phyloP scores from a whole-genome alignment of 2,329 filamentous ascomycete species.

The Penicillium decumbens region DNA sequence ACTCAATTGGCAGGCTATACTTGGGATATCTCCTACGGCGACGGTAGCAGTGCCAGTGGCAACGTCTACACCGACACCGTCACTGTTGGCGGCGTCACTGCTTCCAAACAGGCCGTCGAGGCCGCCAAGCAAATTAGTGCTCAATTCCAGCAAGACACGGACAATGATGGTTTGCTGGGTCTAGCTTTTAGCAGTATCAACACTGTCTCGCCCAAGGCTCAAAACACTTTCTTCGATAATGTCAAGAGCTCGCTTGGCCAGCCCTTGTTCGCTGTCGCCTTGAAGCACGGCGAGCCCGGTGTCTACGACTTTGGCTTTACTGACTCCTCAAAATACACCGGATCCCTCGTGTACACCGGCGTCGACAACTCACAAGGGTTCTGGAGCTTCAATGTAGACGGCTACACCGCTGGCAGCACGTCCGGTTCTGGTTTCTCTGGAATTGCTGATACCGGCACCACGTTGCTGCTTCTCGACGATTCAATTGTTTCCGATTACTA shows the following conservation, averaged over 20 bases:
- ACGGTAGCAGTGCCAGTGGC: constrained; percentile 10
- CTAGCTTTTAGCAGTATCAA: constrained; percentile 13
- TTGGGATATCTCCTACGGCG: constrained; percentile 8
- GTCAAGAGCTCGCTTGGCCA: constrained; percentile 48
- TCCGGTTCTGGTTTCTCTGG: constrained; percentile 41
- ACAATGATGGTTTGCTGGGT: constrained; percentile 9
- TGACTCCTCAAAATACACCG: constrained; percentile 54
- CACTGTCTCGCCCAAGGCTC: constrained; percentile 22
- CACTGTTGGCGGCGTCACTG: constrained; percentile 6
- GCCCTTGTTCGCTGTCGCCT: constrained; percentile 51
- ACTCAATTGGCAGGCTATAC: neutral
- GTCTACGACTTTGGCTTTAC: constrained; percentile 57
- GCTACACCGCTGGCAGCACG: constrained; percentile 52
- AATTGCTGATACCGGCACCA: constrained; percentile 66
- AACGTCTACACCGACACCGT: constrained; percentile 8
- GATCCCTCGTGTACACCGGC: constrained; percentile 52
- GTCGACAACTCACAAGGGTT: constrained; percentile 57
- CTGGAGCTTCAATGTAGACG: constrained; percentile 58
- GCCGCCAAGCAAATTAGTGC: constrained; percentile 8
- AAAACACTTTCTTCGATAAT: constrained; percentile 57
- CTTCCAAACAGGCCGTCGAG: constrained; percentile 7
- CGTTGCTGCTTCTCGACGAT: constrained; percentile 56
- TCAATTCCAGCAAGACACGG: constrained; percentile 4
- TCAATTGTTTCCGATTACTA: constrained; percentile 56
- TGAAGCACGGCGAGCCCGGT: constrained; percentile 50